Evolutionary conservation across 805 yeast species (phyloP), one percentile per base, ranked within the genome.

Genomic region (Isabelozyma rhagii): DNA sequence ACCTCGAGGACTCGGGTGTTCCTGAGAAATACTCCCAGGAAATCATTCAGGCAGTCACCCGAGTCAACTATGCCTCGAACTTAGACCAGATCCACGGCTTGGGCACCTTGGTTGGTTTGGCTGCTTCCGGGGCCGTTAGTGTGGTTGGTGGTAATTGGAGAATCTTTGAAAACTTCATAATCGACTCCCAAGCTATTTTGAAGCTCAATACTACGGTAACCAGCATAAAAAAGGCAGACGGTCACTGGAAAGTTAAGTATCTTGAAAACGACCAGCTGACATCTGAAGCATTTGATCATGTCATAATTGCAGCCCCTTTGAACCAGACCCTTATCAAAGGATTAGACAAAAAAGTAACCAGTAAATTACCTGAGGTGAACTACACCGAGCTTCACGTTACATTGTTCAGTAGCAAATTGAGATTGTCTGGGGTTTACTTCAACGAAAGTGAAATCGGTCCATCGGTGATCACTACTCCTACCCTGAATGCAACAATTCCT

Each of bases 91-190:
- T 77, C n/a, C 79, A 77, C 48, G 74, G 71, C 0, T 51, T 78
- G 15, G 82, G 73, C 0, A 63, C 74, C 1, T 45, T 69, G 27
- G 77, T 78, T 13, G 61, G 74, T 10, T 31, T 75, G 25, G 68
- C 77, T 2, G 74, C 79, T 0, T 61, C 61, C 2, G 68, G 63
- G 10, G 70, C 72, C 1, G 48, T 53, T 9, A 54, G 61, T 4
- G 68, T 79, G 3, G 55, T 59, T 3, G 82, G 81, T 5, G 83
- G 83, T 5, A 78, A 78, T 52, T 71, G 64, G 56, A 62, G 60
- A 47, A 69, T 79, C 14, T 78, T 79, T 55, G 70, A 72, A 27
- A 56, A 56, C 5, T 71, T 77, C 63, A 53, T 74, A n/a, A 52
- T 65, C 1, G 41, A 41, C 3, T 69, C 81, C 0, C 53, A 49